Base-by-base conservation (phyloP, 2,329 filamentous ascomycete species). In the Xylaria sp. region DNA sequence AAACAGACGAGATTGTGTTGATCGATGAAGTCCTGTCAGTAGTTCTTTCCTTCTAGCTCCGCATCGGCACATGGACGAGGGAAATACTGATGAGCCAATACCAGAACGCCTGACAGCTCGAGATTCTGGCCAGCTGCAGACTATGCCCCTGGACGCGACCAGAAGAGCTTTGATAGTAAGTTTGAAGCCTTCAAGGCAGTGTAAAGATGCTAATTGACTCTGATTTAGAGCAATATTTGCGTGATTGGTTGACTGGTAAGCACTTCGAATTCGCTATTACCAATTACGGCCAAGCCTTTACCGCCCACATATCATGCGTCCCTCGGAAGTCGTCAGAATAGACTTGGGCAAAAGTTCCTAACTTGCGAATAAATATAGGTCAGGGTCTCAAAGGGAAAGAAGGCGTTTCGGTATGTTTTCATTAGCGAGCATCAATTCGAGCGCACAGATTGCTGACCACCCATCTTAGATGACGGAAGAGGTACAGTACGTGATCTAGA, bases 351-450 rank as follows among this genome's bases (percentile, higher is more conserved):
- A 28, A 10, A 46, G 15, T n/a, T 57, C 41, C 54, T 58, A 58
- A 58, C 56, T 58, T 39, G 56, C 15, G 12, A 55, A 54, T 54
- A 55, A 15, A 20, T 20, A 57, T 49, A 64, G 62, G 98, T 85
- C 92, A 94, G 67, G 92, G 92, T 0, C 80, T 97, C 66, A 94
- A 94, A 83, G 92, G 91, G 1, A 92, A 92, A 81, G 85, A 90
- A 31, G 91, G 88, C 1, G 91, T 96, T 18, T 70, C 65, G 64
- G 70, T 72, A 70, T 58, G 20, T 48, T 68, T 58, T 36, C 20
- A 23, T 43, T 9, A 20, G 8, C 18, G 49, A 51, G 18, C 55
- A 18, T 6, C n/a, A 58, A 41, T 39, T 2, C 15, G 20, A 15
- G 49, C 13, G 43, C 8, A 25, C n/a, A 33, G 13, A 52, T 51